Conservation (phyloP, 2,329 filamentous ascomycete species). For the Fusarium continuum region DNA sequence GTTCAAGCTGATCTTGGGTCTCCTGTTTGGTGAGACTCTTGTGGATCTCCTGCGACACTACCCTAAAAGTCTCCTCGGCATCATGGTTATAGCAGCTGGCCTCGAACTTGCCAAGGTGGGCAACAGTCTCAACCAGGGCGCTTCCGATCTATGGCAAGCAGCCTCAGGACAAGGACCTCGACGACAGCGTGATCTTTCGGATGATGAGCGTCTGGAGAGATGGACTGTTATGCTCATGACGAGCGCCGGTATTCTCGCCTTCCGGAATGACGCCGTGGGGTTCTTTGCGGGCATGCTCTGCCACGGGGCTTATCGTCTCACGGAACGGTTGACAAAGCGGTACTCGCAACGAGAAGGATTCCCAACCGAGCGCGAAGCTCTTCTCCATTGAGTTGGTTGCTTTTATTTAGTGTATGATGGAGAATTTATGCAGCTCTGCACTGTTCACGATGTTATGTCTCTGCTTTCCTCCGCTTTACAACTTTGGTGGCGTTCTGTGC, state of each 20-base stretch:
- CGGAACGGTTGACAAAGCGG: constrained; percentile 55
- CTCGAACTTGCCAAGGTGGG: constrained; percentile 88
- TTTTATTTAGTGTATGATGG: neutral
- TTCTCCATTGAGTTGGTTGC: constrained; percentile 40
- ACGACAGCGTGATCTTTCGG: constrained; percentile 63
- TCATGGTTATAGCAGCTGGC: constrained; percentile 91
- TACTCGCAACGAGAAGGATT: constrained; percentile 36
- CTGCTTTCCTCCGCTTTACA: too few relatives aligned
- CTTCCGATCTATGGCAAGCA: constrained; percentile 66
- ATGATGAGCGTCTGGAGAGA: constrained; percentile 75
- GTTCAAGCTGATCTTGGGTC: constrained; percentile 78
- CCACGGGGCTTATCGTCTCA: constrained; percentile 71
- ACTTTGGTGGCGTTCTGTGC: too few relatives aligned
- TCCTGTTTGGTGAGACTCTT: constrained; percentile 79
- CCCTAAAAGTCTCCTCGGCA: constrained; percentile 78
- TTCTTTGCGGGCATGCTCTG: constrained; percentile 85
- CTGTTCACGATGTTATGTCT: neutral
- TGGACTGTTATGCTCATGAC: constrained; percentile 95
- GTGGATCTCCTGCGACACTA: constrained; percentile 75
- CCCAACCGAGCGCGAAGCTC: constrained; percentile 44
- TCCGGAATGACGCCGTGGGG: constrained; percentile 89
- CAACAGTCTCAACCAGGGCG: constrained; percentile 80
- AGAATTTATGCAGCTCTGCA: neutral
- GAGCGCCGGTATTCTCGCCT: constrained; percentile 81
- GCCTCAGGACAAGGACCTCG: constrained; percentile 54